Conservation (phyloP, 2,329 filamentous ascomycete genomes). For the Colletotrichum endophyticum region DNA sequence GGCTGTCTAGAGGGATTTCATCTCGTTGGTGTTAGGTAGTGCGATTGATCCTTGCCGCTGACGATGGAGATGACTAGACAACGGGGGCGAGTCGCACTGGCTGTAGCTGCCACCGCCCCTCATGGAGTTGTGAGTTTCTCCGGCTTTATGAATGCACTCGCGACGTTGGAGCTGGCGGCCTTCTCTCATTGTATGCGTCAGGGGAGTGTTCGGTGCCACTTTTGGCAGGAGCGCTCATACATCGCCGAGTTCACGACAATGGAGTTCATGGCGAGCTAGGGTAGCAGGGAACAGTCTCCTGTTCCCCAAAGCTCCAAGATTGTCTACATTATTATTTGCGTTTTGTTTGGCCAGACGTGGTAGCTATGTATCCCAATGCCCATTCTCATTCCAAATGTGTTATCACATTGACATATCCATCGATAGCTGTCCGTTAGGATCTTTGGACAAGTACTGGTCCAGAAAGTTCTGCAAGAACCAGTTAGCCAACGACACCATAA, state of each 20-base stretch:
- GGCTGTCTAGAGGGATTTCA: neutral
- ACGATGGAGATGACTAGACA: neutral
- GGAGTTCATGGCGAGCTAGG: neutral
- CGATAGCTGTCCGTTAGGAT: neutral
- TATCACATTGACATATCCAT: neutral
- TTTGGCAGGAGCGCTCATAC: neutral
- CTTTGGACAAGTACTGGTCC: constrained; percentile 28
- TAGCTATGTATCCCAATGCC: neutral
- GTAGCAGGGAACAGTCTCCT: neutral
- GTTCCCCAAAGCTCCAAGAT: neutral
- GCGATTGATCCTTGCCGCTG: neutral
- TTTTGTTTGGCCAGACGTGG: neutral
- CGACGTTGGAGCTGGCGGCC: neutral
- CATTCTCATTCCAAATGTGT: neutral
- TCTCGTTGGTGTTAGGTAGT: neutral
- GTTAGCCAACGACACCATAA: neutral
- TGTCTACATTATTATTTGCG: neutral
- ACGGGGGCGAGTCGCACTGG: neutral
- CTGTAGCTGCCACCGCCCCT: neutral
- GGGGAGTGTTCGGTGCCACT: neutral
- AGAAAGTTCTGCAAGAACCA: constrained; percentile 26
- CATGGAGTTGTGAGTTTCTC: neutral
- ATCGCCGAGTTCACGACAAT: neutral
- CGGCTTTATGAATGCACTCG: neutral
- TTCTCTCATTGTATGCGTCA: neutral